Evolutionary conservation across 805 yeast species (phyloP).

Genomic region (Saccharomycopsis javanensis): DNA sequence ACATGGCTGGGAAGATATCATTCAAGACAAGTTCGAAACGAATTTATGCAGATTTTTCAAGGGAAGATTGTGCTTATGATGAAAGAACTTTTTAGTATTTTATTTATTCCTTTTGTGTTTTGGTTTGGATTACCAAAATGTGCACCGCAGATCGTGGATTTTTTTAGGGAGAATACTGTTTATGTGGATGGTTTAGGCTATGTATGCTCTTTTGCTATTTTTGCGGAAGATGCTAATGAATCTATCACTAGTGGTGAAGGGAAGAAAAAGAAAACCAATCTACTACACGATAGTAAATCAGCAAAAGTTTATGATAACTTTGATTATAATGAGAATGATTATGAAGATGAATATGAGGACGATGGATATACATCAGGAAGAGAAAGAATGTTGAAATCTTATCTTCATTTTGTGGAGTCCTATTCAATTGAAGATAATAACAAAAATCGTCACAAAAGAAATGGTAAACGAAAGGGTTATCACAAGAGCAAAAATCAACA

Average conservation of each 20-base stretch:
- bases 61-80: slow-evolving; percentile 60
- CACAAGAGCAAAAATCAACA: slow-evolving; percentile 4
- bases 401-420: slow-evolving; percentile 77
- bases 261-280: slow-evolving; percentile 16
- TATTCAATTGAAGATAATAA: slow-evolving; percentile 48
- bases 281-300: neutral
- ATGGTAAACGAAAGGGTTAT: slow-evolving; percentile 7
- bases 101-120: slow-evolving; percentile 81
- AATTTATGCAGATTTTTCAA: slow-evolving; percentile 72
- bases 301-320: slow-evolving; percentile 12
- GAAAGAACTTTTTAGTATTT: slow-evolving; percentile 71
- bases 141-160: slow-evolving; percentile 73
- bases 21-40: slow-evolving; percentile 72
- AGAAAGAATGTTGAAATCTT: slow-evolving; percentile 89
- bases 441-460: slow-evolving; percentile 19
- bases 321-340: slow-evolving; percentile 25
- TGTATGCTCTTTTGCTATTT: slow-evolving; percentile 91
- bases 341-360: slow-evolving; percentile 28
- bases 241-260: slow-evolving; percentile 13
- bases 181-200: slow-evolving; percentile 93
- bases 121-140: slow-evolving; percentile 73
- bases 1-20: slow-evolving; percentile 83
- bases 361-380: slow-evolving; percentile 32
- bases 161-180: slow-evolving; percentile 79
- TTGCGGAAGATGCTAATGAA: slow-evolving; percentile 34